Base-by-base conservation (phyloP, 768 basidiomycete genomes). In the Phaffia australis region DNA sequence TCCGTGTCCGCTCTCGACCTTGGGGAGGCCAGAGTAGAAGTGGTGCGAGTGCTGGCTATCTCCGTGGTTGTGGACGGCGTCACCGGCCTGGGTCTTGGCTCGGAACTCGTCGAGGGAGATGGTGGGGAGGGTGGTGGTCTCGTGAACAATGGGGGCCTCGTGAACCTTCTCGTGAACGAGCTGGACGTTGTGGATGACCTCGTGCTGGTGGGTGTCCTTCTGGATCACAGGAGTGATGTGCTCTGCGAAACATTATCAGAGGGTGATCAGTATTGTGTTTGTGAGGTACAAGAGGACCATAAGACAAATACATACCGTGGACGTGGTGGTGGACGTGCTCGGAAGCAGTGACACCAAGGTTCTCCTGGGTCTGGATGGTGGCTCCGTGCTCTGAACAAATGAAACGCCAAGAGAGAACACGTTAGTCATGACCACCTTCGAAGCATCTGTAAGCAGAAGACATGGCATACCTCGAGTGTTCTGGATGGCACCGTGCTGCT, bases 311-410 rank as follows among this genome's bases (percentile, higher is more conserved):
- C 35, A 42, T 42, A 42, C 35, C 35, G 35, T 42, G 35, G 35
- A 77, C 75, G 71, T 75, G 74, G 74, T 75, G 77, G 73, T 76
- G 76, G 62, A 76, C 74, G 70, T 77, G 76, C 70, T 76, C 71
- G 72, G 73, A 73, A 56, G 57, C 70, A n/a, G 63, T 47, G 25
- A 59, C 56, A 55, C 73, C 74, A 55, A 73, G 64, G 65, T 73
- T 69, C 27, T 67, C 73, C 21, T 49, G 56, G n/a, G 71, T 70
- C 21, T 72, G 66, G 66, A 73, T 69, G 50, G 72, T 71, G 21
- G 72, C 70, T 30, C 63, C 72, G 54, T 42, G 35, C 35, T 42
- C n/a, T n/a, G n/a, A n/a, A n/a, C n/a, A n/a, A n/a, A n/a, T n/a
- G n/a, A n/a, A n/a, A 70, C 68, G 63, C 62, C 67, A 60, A 71